Conservation (phyloP, 352 stramenopile species). For the Phytophthora quininea region DNA sequence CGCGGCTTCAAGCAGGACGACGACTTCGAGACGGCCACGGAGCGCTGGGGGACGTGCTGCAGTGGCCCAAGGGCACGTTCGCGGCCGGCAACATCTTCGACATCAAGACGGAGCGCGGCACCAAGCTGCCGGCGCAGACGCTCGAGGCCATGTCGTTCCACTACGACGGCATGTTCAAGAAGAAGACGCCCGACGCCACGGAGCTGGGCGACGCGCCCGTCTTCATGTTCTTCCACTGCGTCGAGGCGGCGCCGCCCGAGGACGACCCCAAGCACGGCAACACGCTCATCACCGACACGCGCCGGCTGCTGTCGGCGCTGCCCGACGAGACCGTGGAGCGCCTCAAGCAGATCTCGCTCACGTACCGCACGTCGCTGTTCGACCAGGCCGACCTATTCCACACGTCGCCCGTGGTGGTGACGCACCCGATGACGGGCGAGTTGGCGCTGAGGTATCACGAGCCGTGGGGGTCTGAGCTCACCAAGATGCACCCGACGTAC, state of each 20-base stretch:
- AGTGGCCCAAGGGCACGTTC: conserved; percentile 28
- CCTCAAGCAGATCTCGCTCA: conserved; percentile 25
- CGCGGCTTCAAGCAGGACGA: conserved; percentile 31
- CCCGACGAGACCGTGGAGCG: conserved; percentile 22
- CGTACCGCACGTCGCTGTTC: conserved; percentile 24
- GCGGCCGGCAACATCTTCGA: conserved; percentile 27
- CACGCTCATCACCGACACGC: conserved; percentile 31
- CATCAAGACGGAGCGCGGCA: conserved; percentile 21
- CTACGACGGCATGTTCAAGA: conserved; percentile 34
- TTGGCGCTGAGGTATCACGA: conserved; percentile 19
- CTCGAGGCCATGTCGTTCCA: conserved; percentile 30
- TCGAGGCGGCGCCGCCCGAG: conserved; percentile 17
- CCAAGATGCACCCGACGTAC: conserved; percentile 35
- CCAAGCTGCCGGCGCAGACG: conserved; percentile 18
- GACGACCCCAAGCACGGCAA: conserved; percentile 30
- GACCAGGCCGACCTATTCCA: conserved; percentile 1
- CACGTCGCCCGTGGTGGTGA: conserved; percentile 23
- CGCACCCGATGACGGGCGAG: conserved; percentile 22
- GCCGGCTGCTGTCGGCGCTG: conserved; percentile 19
- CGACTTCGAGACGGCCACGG: conserved; percentile 22
- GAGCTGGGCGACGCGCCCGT: conserved; percentile 25
- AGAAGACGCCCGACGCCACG: conserved; percentile 26
- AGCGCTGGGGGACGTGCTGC: conserved; percentile 27
- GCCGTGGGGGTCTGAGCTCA: conserved; percentile 27
- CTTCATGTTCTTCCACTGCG: conserved; percentile 32